Percentiles rank a stretch among this genome's conserved stretches.
Evolutionary conservation across 176 grass and related monocot species (phyloP).

Genomic region (Themeda triandra): DNA sequence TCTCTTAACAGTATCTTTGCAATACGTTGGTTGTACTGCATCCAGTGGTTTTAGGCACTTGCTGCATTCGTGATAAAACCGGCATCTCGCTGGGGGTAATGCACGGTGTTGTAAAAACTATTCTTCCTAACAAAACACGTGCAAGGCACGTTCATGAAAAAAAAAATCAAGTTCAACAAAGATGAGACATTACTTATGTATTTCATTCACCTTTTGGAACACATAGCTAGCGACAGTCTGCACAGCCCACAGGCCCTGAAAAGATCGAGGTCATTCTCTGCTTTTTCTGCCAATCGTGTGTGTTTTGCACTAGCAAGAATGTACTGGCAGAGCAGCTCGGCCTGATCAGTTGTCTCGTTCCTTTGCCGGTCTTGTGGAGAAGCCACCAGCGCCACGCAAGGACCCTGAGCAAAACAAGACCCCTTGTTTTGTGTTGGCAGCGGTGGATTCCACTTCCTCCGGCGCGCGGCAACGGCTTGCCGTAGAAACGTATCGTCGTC

Average conservation of each 20-base stretch:
- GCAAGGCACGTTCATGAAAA: too few relatives aligned
- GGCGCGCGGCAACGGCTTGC: neutral
- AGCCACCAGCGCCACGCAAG: slow-evolving; percentile 6
- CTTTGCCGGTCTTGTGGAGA: slow-evolving; percentile 21
- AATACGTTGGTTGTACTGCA: too few relatives aligned
- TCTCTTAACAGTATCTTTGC: too few relatives aligned
- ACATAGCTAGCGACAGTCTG: neutral
- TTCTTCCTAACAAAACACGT: too few relatives aligned
- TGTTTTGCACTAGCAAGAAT: neutral
- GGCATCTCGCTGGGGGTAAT: too few relatives aligned
- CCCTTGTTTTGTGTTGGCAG: slow-evolving; percentile 5
- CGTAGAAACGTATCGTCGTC: neutral
- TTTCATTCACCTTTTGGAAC: neutral
- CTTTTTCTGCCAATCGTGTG: neutral
- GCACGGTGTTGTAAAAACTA: too few relatives aligned
- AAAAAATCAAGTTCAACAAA: neutral
- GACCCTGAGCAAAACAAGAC: neutral
- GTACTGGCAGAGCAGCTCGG: neutral
- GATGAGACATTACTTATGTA: neutral
- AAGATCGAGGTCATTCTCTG: neutral
- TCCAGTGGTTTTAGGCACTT: too few relatives aligned
- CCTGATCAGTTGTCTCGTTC: neutral
- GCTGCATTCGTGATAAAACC: too few relatives aligned
- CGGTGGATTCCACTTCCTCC: slow-evolving; percentile 36
- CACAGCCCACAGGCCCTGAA: neutral